Conservation (phyloP, 2,329 filamentous ascomycete genomes). For the Sclerotinia glacialis region DNA sequence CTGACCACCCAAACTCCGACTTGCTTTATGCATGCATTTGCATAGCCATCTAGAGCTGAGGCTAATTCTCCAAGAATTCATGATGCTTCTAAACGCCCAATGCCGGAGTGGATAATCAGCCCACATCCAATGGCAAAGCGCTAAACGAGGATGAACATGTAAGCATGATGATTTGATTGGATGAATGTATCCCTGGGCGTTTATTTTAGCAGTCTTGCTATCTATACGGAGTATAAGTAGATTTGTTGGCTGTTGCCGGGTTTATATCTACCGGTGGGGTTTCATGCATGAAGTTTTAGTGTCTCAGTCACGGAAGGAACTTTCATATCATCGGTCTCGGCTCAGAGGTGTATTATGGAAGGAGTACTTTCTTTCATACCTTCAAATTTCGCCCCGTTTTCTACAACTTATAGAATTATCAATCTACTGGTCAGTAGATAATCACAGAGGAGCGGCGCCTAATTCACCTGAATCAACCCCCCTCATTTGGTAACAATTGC, state of each 20-base stretch:
- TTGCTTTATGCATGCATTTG: not conserved
- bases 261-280: not conserved
- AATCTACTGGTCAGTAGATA: conserved; percentile 8
- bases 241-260: not conserved
- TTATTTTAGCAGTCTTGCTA: no score
- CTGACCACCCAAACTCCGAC: not conserved
- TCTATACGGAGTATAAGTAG: no score
- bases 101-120: not conserved
- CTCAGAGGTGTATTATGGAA: conserved; percentile 34
- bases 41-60: not conserved
- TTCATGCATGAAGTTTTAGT: not conserved
- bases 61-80: not conserved
- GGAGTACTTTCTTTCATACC: conserved; percentile 26
- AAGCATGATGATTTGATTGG: not conserved
- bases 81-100: not conserved
- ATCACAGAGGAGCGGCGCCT: not conserved
- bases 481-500: not conserved
- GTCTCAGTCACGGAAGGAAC: conserved; percentile 21
- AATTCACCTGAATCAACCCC: conserved; percentile 9
- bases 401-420: conserved; percentile 21
- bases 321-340: conserved; percentile 20
- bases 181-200: no score
- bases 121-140: not conserved
- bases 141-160: not conserved
- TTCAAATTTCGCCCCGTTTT: conserved; percentile 23